Conservation (phyloP, 352 stramenopile species). For the Pythium graminicola region DNA sequence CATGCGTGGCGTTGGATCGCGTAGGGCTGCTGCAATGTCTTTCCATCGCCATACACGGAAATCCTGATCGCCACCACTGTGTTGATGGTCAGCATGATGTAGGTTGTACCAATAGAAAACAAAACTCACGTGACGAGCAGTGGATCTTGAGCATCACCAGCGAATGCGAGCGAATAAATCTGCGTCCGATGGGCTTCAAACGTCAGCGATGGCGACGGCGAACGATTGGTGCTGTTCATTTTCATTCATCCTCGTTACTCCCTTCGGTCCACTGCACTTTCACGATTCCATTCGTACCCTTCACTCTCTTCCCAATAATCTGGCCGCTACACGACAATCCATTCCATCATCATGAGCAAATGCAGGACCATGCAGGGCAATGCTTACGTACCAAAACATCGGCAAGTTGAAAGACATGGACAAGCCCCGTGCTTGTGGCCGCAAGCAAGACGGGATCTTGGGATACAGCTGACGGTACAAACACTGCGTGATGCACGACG, state of each 20-base stretch:
- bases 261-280: too few species aligned
- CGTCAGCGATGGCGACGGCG: conserved; percentile 42
- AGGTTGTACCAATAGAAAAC: not conserved
- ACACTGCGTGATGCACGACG: conserved; percentile 37
- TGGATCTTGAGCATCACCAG: conserved; percentile 41
- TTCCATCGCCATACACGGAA: conserved; percentile 73
- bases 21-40: conserved; percentile 43
- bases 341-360: not conserved
- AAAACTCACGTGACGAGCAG: conserved; percentile 51
- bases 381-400: conserved; percentile 29
- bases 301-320: conserved; percentile 20
- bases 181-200: conserved; percentile 67
- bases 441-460: conserved; percentile 46
- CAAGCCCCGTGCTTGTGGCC: conserved; percentile 49
- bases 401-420: conserved; percentile 53
- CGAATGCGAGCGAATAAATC: conserved; percentile 69
- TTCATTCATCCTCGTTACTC: too few species aligned
- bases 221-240: conserved; percentile 33
- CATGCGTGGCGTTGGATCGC: conserved; percentile 17
- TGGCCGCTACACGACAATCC: conserved; percentile 7
- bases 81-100: not conserved
- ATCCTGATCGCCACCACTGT: conserved; percentile 67
- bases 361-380: not conserved
- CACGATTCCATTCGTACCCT: too few species aligned
- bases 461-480: conserved; percentile 30